Evolutionary conservation across 306 rosid species (phyloP), one percentile per base, ranked within the genome.

Genomic region (Dryas octopetala): DNA sequence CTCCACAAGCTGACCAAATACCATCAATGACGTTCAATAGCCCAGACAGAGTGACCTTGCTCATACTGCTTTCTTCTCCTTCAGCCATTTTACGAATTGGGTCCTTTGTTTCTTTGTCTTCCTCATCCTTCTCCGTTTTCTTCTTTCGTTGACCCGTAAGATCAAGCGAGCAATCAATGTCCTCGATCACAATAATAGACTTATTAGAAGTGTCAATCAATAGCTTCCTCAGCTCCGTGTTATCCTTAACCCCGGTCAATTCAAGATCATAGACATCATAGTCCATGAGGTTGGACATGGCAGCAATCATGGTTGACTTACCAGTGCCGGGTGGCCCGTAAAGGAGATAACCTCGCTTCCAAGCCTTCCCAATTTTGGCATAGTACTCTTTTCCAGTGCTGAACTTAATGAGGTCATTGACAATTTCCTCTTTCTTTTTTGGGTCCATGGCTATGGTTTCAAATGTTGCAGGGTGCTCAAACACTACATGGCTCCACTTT

Each of bases 1-100:
- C 88, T 4, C 92, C 94, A 72, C 94, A 86, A 5, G 97, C 88
- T 4, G 96, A 90, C 97, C 97, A 88, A 64, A 90, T 84, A 61
- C 97, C 96, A 81, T 92, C 92, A 2, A 90, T 83, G 40, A 85
- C 84, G 69, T 88, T 88, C 82, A 90, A 54, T 16, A 88, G 73
- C 53, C 92, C 96, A 0, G 97, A 92, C 0, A 90, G 76, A 11
- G 96, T 90, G 0, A 92, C 96, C 69, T 86, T 78, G 3, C 86
- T 84, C 1, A 61, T 40, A 51, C 78, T 78, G 8, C 4, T 71
- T 0, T 78, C 74, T 55, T 86, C 88, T 12, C 78, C 80, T 16
- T 71, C 80, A 17, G 3, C 62, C 74, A 40, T 68, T 58, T 43
- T 84, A 3, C 3, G 32, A 2, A 43, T 12, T 5, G 84, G 79